A percentile compares a stretch with the other conserved stretches of the same genome.
These are phyloP conservation scores for Xylaria longipes DNA, from an alignment of 495 filamentous ascomycete genomes.

Conservation along the genomic window DNA sequence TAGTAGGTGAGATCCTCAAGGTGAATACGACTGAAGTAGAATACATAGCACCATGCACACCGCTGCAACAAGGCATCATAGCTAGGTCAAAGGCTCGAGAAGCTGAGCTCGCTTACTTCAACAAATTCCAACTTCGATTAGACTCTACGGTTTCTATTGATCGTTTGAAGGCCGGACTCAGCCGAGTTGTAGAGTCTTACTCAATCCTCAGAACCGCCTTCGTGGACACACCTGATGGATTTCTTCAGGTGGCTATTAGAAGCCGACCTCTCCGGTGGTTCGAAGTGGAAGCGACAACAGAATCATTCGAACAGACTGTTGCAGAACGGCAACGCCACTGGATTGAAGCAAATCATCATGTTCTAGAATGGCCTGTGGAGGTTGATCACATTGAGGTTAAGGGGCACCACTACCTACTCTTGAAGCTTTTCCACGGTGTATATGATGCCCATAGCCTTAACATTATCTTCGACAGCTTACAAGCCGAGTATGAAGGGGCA, in stretches of 20 bases:
- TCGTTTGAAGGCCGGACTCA: conserved; percentile 59
- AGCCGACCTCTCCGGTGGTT: conserved; percentile 55
- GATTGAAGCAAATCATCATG: conserved; percentile 44
- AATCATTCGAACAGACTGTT: conserved; percentile 40
- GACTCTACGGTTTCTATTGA: conserved; percentile 44
- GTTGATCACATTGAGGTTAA: conserved; percentile 40
- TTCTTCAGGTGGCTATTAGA: conserved; percentile 70
- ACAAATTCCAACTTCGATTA: conserved; percentile 67
- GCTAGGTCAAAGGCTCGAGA: conserved; percentile 65
- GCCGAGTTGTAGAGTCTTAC: conserved; percentile 48
- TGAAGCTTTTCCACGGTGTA: conserved; percentile 82
- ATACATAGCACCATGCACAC: conserved; percentile 75
- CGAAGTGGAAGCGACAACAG: conserved; percentile 31
- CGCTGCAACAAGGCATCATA: conserved; percentile 82
- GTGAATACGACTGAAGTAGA: conserved; percentile 58
- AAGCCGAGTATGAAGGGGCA: conserved; percentile 47
- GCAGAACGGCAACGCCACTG: conserved; percentile 47
- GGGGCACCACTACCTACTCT: conserved; percentile 48
- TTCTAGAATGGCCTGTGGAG: conserved; percentile 50
- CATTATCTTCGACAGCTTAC: conserved; percentile 66
- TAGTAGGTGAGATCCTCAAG: conserved; percentile 27
- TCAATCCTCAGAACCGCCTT: conserved; percentile 73
- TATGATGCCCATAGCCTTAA: conserved; percentile 86
- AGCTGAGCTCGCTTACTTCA: conserved; percentile 67
- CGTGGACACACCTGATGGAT: conserved; percentile 69